These are phyloP conservation scores for Haematococcus lacustris DNA, from an alignment of 139 green algal genomes.

Conservation along the genomic window DNA sequence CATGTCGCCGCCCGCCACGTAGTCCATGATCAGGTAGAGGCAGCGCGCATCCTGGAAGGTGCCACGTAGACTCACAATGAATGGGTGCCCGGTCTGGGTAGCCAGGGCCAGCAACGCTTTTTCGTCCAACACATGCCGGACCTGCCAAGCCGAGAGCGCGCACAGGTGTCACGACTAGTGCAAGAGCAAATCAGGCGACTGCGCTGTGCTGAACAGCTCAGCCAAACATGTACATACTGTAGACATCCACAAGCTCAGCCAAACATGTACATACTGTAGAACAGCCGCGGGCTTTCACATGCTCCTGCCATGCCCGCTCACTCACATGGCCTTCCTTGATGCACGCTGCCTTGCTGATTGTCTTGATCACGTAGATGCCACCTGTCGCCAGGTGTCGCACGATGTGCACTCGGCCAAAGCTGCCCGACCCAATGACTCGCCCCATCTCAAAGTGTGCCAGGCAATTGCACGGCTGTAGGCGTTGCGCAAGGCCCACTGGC, in stretches of 20 bases:
- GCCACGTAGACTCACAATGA: constrained; percentile 49
- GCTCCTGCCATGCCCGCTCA: too few species aligned
- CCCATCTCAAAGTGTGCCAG: too few species aligned
- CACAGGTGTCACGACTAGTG: too few species aligned
- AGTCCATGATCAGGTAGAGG: constrained; percentile 79
- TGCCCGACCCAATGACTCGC: constrained; percentile 9
- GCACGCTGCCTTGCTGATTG: constrained; percentile 59
- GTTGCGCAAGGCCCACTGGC: too few species aligned
- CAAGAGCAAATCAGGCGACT: too few species aligned
- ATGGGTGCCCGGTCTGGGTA: constrained; percentile 39
- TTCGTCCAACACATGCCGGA: constrained; percentile 67
- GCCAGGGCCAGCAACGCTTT: constrained; percentile 36
- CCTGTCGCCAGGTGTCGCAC: constrained; percentile 36
- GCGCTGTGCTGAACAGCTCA: too few species aligned
- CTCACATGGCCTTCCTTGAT: constrained; percentile 66
- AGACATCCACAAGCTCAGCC: too few species aligned
- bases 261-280: background rate
- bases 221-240: too few species aligned
- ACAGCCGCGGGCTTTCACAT: too few species aligned
- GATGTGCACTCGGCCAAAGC: constrained; percentile 21
- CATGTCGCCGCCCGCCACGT: constrained; percentile 70
- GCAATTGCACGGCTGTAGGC: too few species aligned
- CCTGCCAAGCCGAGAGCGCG: too few species aligned
- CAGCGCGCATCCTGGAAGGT: constrained; percentile 64
- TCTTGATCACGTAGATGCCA: constrained; percentile 62